A percentile compares a stretch with the other conserved stretches of the same genome.
phyloP scores from a whole-genome alignment of 2,329 filamentous ascomycete species.

The Pseudopyricularia javanii region DNA sequence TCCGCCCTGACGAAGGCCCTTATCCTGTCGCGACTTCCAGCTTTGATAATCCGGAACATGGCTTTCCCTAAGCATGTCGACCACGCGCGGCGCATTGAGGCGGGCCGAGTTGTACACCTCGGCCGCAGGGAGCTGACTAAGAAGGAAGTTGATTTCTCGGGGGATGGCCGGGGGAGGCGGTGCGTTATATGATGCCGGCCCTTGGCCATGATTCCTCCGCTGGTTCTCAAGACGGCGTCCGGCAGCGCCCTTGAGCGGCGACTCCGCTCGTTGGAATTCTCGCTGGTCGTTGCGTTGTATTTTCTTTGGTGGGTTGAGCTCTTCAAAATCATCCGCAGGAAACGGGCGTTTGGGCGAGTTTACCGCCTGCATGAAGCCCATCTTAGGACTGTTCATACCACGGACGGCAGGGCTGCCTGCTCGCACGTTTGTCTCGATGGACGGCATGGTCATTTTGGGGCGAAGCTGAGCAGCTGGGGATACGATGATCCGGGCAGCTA shows the following conservation, averaged over 20 bases:
- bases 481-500: constrained; percentile 68
- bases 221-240: constrained; percentile 76
- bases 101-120: constrained; percentile 59
- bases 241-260: constrained; percentile 82
- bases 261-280: constrained; percentile 80
- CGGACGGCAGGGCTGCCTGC: constrained; percentile 7
- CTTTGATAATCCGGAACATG: constrained; percentile 48
- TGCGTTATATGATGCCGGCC: constrained; percentile 16
- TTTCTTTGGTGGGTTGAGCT: constrained; percentile 60
- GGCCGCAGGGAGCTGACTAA: constrained; percentile 64
- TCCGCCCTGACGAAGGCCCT: constrained; percentile 11
- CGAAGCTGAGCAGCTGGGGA: constrained; percentile 69
- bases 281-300: constrained; percentile 58
- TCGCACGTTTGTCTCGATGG: constrained; percentile 32
- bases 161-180: constrained; percentile 53
- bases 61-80: constrained; percentile 58
- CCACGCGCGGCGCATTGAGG: constrained; percentile 59
- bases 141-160: constrained; percentile 49
- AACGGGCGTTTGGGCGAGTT: constrained; percentile 52
- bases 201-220: constrained; percentile 43
- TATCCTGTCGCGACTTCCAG: constrained; percentile 30
- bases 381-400: constrained; percentile 28
- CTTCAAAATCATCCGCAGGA: constrained; percentile 59
- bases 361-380: constrained; percentile 31
- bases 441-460: constrained; percentile 40